Base-by-base conservation (phyloP, 2,329 filamentous ascomycete species). In the Metarhizium sp. region DNA sequence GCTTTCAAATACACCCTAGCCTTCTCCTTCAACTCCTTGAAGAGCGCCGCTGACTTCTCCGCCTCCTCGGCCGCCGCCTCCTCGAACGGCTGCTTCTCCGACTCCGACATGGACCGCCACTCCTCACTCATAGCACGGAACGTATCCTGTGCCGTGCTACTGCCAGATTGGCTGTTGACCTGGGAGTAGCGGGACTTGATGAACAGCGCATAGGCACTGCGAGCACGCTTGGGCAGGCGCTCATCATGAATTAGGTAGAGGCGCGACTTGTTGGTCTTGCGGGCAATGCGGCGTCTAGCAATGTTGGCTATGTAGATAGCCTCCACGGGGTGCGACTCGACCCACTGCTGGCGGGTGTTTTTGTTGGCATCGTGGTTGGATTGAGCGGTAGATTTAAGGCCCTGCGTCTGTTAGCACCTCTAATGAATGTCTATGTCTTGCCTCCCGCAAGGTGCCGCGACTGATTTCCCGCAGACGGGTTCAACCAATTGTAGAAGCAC, bases 251-350 rank as follows among this genome's bases (percentile, higher is more conserved):
- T 73, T 18, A 54, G 1, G 18, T 52, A n/a, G 46, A 36, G 3
- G 25, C 54, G 47, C 59, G 64, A 62, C 59, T 65, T 62, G 51
- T 62, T 58, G 52, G 63, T 62, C 54, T 73, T 70, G 53, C 64
- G 70, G 55, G 66, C 67, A 50, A 83, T 71, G 30, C 58, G 58
- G 7, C 49, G 59, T 55, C 80, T 80, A 25, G 78, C 76, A 2
- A 58, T 59, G 69, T 80, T 82, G 58, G 80, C 79, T 2, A 66
- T 58, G 50, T 63, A 58, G 53, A 81, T 75, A 34, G 70, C 66
- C 52, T 65, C 62, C 3, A 69, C 65, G 3, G 73, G 64, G 60
- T 75, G 64, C 32, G 65, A 67, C 57, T 75, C 68, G n/a, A 82
- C 64, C 79, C 80, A 83, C 16, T 70, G 66, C 66, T 75, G 72